Base-by-base conservation (phyloP, 2,329 filamentous ascomycete genomes). In the Rhytidhysteron rufulum region DNA sequence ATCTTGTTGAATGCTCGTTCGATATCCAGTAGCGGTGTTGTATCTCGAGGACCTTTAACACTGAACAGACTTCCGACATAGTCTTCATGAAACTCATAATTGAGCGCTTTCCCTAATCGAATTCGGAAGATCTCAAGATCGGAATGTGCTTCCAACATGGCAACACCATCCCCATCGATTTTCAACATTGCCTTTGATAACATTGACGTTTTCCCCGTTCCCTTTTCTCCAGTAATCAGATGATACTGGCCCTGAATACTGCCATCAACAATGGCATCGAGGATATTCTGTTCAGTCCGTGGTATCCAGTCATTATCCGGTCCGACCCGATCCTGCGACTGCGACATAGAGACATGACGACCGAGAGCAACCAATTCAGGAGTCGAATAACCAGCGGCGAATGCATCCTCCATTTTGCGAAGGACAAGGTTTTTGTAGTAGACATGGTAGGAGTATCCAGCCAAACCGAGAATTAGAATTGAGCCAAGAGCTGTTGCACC, bases 51-150 rank as follows among this genome's bases (percentile, higher is more conserved):
- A 0, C 93, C 93, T 21, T 86, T 82, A 57, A 98, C 95, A 44
- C 87, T 95, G 66, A 98, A 98, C 44, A 98, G 85, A 5, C 87
- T 88, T 32, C 93, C 93, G 47, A 98, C 96, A 58, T 95, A 96
- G 70, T 98, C 93, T 69, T 97, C 93, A 60, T 97, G 88, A 55
- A 86, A 98, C 61, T 98, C 93, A 62, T 90, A 98, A 63, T 98
- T 90, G 30, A 98, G 74, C 2, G 90, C 88, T 62, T 95, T 96
- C 19, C 93, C 93, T 3, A 98, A 77, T 4, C 93, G 80, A 31
- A 96, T 85, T 15, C 93, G 85, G 63, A 98, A 95, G 43, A 98
- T 95, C 58, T 98, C 93, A 1, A 90, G 78, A 63, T 98, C 90
- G 4, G 89, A 85, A 65, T 98, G 93, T 1, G 91, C 90, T 67